Base-by-base conservation (phyloP, 371 early-diverging fungal genomes). In the Capniomyces stellatus region DNA sequence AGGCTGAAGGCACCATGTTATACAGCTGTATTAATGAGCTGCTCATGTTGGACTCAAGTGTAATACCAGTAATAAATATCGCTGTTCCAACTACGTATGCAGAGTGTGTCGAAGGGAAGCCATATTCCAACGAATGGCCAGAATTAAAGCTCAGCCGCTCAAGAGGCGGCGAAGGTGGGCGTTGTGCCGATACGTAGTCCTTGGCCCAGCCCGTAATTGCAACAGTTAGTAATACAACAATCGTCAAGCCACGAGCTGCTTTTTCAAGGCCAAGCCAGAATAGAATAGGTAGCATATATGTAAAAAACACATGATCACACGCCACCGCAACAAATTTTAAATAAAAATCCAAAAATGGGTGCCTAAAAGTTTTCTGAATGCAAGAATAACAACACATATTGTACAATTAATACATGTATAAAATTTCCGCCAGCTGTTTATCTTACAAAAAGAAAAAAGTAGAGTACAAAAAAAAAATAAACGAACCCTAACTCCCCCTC, bases 41-140 rank as follows among this genome's bases (percentile, higher is more conserved):
- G n/a, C n/a, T n/a, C n/a, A n/a, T n/a, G 60, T 22, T 58, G 35
- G 51, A 15, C 23, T 10, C 6, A 22, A 58, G 51, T 62, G 58
- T 64, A 24, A 29, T 61, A 52, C 58, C 43, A 3, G 66, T 56
- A 23, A 63, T 43, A 15, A 64, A 70, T 35, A 60, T 22, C n/a
- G 62, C 59, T 2, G 67, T 55, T 6, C 61, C 59, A 1, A 61
- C 60, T 2, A 58, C 63, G 30, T 70, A 70, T 22, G 70, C 60
- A 15, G 70, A 66, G 54, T 70, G 70, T 1, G 68, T 60, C 8
- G 71, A 71, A 21, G 70, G 70, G 31, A 70, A 70, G 21, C 70
- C 70, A 44, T 70, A 70, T 47, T 70, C 70, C 43, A 63, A 44
- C 15, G 63, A 58, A 46, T 70, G 70, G 2, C 59, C 60, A 3